These are phyloP conservation scores for Colletotrichum trifolii DNA, from an alignment of 2,329 filamentous ascomycete species.

Conservation along the genomic window DNA sequence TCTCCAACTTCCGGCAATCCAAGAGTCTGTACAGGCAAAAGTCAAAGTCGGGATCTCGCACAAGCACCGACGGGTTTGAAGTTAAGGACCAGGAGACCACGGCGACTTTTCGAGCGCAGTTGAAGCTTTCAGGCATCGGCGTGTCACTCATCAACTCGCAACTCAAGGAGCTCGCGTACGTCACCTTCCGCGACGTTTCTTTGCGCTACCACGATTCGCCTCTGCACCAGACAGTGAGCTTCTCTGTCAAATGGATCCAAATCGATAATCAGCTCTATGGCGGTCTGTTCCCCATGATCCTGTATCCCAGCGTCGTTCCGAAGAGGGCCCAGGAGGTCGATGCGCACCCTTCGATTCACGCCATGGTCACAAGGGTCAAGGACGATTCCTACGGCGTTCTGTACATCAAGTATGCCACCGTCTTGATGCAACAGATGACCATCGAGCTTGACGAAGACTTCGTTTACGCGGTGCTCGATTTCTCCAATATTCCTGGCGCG, in stretches of 20 bases:
- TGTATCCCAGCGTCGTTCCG: slow-evolving; percentile 97
- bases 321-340: slow-evolving; percentile 98
- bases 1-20: slow-evolving; percentile 93
- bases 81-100: slow-evolving; percentile 92
- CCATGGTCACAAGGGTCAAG: slow-evolving; percentile 92
- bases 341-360: slow-evolving; percentile 92
- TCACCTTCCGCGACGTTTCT: slow-evolving; percentile 92
- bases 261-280: slow-evolving; percentile 99
- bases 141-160: slow-evolving; percentile 94
- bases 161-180: slow-evolving; percentile 89
- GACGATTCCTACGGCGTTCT: slow-evolving; percentile 98
- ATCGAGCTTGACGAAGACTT: slow-evolving; percentile 98
- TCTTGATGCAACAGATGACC: slow-evolving; percentile 97
- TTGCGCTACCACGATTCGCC: slow-evolving; percentile 93
- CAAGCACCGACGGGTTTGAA: slow-evolving; percentile 80
- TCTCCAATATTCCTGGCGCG: slow-evolving; percentile 90
- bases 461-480: slow-evolving; percentile 94
- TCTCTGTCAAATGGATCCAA: slow-evolving; percentile 98
- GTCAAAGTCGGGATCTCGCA: slow-evolving; percentile 62
- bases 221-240: slow-evolving; percentile 89
- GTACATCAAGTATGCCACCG: slow-evolving; percentile 97
- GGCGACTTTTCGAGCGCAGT: slow-evolving; percentile 87
- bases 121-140: slow-evolving; percentile 90
- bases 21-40: slow-evolving; percentile 86
- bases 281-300: slow-evolving; percentile 95